phyloP scores from a whole-genome alignment of 2,329 filamentous ascomycete species.

The Phyllosticta citriasiana region DNA sequence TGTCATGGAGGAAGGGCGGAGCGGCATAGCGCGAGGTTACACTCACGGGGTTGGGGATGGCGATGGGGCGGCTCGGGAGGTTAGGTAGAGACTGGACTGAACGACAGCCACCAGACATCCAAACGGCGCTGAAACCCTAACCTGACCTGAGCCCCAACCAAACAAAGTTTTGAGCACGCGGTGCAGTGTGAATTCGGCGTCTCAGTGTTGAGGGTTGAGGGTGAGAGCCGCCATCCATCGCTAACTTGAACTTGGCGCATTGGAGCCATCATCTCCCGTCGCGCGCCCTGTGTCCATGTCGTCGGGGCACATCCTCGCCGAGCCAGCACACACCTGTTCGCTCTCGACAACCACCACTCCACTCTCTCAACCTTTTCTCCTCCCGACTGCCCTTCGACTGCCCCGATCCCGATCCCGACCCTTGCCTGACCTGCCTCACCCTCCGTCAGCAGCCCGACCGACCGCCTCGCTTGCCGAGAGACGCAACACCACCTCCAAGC shows the following conservation, averaged over 20 bases:
- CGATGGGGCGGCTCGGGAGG: conserved; percentile 48
- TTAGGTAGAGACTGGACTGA: conserved; percentile 4
- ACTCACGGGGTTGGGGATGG: conserved; percentile 23
- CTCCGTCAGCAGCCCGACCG: not conserved
- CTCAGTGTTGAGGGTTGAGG: not conserved
- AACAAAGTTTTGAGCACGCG: not conserved
- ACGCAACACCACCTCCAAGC: not conserved
- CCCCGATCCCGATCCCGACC: not conserved
- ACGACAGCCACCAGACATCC: not conserved
- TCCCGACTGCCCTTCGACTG: not conserved
- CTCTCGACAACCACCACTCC: not conserved
- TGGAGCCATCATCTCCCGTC: not conserved
- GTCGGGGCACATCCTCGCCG: not conserved
- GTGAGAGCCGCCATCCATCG: not conserved
- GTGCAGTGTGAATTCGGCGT: not conserved
- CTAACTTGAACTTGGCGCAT: not conserved
- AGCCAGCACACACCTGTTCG: not conserved
- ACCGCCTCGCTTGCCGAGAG: not conserved
- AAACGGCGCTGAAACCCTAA: too few relatives aligned
- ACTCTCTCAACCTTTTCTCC: not conserved
- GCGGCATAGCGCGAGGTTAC: conserved; percentile 83
- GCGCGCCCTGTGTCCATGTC: not conserved
- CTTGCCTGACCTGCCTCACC: not conserved
- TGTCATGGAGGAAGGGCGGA: conserved; percentile 72
- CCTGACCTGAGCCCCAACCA: not conserved